Conservation (phyloP, 1,139 yeast species). For the Candida labiduridarum region DNA sequence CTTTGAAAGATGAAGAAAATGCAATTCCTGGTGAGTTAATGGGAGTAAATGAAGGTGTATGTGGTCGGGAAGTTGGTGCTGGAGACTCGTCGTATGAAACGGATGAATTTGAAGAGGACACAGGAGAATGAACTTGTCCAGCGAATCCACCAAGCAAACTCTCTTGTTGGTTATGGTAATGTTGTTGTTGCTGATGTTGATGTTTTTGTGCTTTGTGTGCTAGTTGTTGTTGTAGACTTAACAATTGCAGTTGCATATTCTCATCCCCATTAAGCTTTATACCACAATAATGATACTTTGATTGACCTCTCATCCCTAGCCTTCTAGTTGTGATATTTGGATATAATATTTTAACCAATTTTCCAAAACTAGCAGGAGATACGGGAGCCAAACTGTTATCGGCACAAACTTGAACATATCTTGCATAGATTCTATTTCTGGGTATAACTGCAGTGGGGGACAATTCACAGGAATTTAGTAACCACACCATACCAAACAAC, state of each 20-base stretch:
- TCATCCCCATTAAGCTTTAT: conserved; percentile 61
- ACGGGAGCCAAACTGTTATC: conserved; percentile 67
- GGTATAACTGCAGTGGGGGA: conserved; percentile 77
- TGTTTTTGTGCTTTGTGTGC: conserved; percentile 5
- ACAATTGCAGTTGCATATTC: conserved; percentile 20
- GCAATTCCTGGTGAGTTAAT: conserved; percentile 18
- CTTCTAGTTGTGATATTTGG: conserved; percentile 82
- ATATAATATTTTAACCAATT: conserved; percentile 70
- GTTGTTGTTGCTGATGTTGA: conserved; percentile 3
- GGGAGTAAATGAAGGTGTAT: conserved; percentile 30
- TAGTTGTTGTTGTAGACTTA: conserved; percentile 13
- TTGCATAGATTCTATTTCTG: conserved; percentile 77
- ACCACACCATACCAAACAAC: conserved; percentile 81
- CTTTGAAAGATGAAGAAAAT: conserved; percentile 8
- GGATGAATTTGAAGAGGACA: conserved; percentile 25
- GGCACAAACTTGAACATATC: conserved; percentile 76
- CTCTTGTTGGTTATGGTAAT: conserved; percentile 3
- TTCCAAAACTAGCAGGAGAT: conserved; percentile 88
- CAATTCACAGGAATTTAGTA: conserved; percentile 67
- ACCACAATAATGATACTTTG: conserved; percentile 92
- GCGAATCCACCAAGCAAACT: conserved; percentile 11
- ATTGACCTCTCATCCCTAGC: conserved; percentile 85
- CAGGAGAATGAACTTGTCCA: conserved; percentile 24
- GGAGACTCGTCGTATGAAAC: conserved; percentile 18
- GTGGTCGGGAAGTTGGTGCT: conserved; percentile 21